Conservation (phyloP, 2,329 filamentous ascomycete species). For the Magnaporthales sp. region DNA sequence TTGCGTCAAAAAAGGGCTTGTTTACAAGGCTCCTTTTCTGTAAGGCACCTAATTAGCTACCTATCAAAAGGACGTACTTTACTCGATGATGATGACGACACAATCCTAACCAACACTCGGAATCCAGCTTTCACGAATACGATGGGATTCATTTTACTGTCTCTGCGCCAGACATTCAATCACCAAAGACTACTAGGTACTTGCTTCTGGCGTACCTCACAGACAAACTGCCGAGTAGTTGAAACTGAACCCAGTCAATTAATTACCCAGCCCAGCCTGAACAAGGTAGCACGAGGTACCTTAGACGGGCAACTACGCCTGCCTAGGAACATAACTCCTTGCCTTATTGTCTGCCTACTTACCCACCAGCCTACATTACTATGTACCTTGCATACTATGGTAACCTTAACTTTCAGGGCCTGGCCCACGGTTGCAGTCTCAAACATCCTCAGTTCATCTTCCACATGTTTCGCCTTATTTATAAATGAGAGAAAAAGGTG, state of each 20-base stretch:
- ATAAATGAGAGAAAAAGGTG: background rate
- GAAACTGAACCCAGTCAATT: background rate
- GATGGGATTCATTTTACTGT: background rate
- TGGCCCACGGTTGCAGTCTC: background rate
- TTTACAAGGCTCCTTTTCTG: no score
- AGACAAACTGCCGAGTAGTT: background rate
- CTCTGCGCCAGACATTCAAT: background rate
- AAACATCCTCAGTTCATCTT: background rate
- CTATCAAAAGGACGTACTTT: background rate
- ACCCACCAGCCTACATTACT: no score
- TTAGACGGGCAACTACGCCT: background rate
- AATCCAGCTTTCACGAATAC: background rate
- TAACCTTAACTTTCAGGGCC: background rate
- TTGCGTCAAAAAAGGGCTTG: background rate
- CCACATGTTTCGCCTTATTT: background rate
- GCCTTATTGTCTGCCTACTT: no score
- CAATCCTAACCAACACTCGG: background rate
- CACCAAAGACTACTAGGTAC: no score
- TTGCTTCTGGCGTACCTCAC: background rate
- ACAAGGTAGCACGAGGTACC: background rate
- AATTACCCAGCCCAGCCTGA: background rate
- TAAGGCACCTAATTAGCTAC: background rate
- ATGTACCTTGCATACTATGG: background rate
- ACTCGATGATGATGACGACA: no score
- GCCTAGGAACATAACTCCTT: no score